Base-by-base conservation (phyloP, 345 rosid species). In the Moringa oleifera region DNA sequence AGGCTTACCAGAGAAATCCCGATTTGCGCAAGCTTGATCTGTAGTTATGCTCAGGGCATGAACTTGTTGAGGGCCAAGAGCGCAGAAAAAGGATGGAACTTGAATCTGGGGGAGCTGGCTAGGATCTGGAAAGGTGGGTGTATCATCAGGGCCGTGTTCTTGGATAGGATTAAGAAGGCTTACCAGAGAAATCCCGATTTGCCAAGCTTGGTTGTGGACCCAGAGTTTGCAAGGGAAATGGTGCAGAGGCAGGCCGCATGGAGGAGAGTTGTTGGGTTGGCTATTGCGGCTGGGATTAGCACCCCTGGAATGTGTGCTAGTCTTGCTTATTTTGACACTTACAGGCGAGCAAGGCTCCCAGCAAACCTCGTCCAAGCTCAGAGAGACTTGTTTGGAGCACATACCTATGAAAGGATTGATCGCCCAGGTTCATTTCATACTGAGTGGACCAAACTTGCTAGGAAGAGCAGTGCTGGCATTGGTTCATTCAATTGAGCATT, bases 71-170 rank as follows among this genome's bases (percentile, higher is more conserved):
- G 96, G 71, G 96, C 95, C 0, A 94, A 88, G 91, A 90, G 99
- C 63, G 68, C 62, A 7, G 90, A 86, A 76, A 85, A 79, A 21
- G 77, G 81, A 4, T 93, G 99, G 99, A 77, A 80, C 65, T 77
- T 93, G 95, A 90, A 90, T 57, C 79, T 93, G 0, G 96, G 96
- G 0, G 99, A 93, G 57, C 21, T 93, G 62, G 99, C 96, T 0
- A 64, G 99, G 89, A 90, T 93, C 58, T 93, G 99, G 99, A 93
- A 93, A 77, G 99, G 97, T 2, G 99, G 99, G 7, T 93, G 97
- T 51, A 93, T 93, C 20, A 93, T 93, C 5, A 80, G 99, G 68
- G 99, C 97, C 0, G 96, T 93, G 63, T 93, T 90, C 70, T 79
- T 94, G 81, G 99, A 94, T 68, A 81, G 99, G 85, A 94, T 94